Conservation (phyloP, 768 basidiomycete genomes). For the Mycena albidolilacea region DNA sequence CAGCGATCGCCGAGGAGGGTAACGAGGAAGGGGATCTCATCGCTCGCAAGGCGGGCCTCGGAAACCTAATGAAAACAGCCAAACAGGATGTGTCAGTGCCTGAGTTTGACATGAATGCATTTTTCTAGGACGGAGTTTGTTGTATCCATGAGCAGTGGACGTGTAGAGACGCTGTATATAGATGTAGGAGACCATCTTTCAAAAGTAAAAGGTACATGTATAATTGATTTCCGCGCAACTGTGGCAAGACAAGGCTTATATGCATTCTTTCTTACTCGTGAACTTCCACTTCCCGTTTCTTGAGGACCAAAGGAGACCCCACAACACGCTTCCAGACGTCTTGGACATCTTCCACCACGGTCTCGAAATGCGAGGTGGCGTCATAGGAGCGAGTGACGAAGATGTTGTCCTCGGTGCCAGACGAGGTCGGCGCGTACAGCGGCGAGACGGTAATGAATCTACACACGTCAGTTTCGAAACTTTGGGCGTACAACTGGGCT, state of each 20-base stretch:
- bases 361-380: conserved; percentile 99
- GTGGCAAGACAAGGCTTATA: conserved; percentile 24
- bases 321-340: conserved; percentile 95
- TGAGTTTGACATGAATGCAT: conserved; percentile 90
- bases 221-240: conserved; percentile 37
- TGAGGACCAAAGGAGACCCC: conserved; percentile 84
- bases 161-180: conserved; percentile 4
- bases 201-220: conserved; percentile 37
- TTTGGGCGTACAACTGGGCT: neutral
- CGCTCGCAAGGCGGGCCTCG: conserved; percentile 81
- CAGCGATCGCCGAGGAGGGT: conserved; percentile 49
- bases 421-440: conserved; percentile 89
- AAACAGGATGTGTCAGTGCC: conserved; percentile 89
- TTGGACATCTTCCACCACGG: conserved; percentile 96
- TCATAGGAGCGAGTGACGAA: conserved; percentile 99
- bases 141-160: neutral
- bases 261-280: conserved; percentile 55
- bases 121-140: conserved; percentile 54
- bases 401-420: conserved; percentile 89
- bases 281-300: conserved; percentile 86
- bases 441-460: conserved; percentile 94
- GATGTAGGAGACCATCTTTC: conserved; percentile 11
- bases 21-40: conserved; percentile 72
- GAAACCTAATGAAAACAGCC: conserved; percentile 91
- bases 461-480: conserved; percentile 27